Base-by-base conservation (phyloP, 148 eudicot species). In the Dysphania ambrosioides region DNA sequence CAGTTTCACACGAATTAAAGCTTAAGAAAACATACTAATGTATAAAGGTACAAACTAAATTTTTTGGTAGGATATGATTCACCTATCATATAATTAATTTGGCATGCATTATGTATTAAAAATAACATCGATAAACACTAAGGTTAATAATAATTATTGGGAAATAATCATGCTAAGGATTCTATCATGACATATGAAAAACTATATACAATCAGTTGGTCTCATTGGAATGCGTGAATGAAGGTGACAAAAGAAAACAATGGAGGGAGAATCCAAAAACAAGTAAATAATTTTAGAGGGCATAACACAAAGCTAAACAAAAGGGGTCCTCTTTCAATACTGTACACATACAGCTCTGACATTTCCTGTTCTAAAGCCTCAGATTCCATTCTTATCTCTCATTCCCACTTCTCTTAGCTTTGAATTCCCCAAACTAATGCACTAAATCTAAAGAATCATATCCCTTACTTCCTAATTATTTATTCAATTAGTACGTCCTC, bases 301-400 rank as follows among this genome's bases (percentile, higher is more conserved):
- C 27, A 35, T 66, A 66, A 67, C n/a, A 55, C 72, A 75, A 67
- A 68, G 62, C 55, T 67, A 53, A 47, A 55, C 23, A 23, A 64
- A n/a, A 47, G 30, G n/a, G 62, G 78, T 68, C 73, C 41, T 68
- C 30, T 23, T 36, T 40, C 15, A 30, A n/a, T 49, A 71, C 56
- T 78, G 73, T 68, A 63, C 23, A 42, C 77, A 70, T 64, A 75
- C 36, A 68, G 23, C 35, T 66, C 71, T 79, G 78, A 74, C 82
- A 79, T 57, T 57, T 68, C 44, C 10, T 32, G 40, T 69, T 59
- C 26, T 13, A 70, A 79, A 75, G 79, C 75, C 75, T 75, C 67
- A 80, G 82, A 80, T 80, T 75, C 82, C 57, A 60, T 75, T 80
- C 75, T 41, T 75, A 79, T 79, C 82, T 61, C 19, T 42, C 78